Evolutionary conservation across 257 asterid genomes (phyloP).

Genomic region (Solanum infundibuliforme): DNA sequence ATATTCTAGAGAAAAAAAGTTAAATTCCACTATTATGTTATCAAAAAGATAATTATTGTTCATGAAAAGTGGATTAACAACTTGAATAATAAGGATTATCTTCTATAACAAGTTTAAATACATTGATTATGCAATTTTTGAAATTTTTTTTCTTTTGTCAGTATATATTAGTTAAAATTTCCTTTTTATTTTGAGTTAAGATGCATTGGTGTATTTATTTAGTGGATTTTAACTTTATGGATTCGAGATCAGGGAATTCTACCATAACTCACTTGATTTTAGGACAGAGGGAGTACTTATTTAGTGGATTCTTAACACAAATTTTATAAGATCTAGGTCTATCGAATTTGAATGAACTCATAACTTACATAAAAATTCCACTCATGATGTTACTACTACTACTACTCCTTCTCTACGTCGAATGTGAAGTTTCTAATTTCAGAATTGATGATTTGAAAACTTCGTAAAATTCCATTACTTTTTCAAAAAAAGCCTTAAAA

Average conservation of each 20-base stretch:
- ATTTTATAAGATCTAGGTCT: not conserved
- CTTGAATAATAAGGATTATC: not conserved
- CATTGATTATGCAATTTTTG: not conserved
- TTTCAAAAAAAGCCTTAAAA: not conserved
- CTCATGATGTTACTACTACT: not conserved
- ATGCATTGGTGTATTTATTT: not conserved
- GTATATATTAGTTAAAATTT: not conserved
- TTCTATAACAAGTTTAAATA: not conserved
- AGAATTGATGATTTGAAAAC: not conserved
- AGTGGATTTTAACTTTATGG: not conserved
- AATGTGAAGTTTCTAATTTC: not conserved
- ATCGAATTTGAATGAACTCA: not conserved
- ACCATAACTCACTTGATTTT: not conserved
- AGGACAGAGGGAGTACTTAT: not conserved
- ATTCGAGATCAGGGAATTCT: not conserved
- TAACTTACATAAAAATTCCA: not conserved
- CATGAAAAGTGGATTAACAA: not conserved
- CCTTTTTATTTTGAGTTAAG: not conserved
- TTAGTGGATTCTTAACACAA: not conserved
- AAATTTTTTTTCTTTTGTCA: not conserved
- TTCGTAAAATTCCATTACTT: not conserved
- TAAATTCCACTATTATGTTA: not conserved
- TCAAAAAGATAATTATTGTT: not conserved
- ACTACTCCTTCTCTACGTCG: not conserved
- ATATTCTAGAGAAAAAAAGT: not conserved